Conservation (phyloP, 179 eudicot genomes). For the Heliamphora pulchella region DNA sequence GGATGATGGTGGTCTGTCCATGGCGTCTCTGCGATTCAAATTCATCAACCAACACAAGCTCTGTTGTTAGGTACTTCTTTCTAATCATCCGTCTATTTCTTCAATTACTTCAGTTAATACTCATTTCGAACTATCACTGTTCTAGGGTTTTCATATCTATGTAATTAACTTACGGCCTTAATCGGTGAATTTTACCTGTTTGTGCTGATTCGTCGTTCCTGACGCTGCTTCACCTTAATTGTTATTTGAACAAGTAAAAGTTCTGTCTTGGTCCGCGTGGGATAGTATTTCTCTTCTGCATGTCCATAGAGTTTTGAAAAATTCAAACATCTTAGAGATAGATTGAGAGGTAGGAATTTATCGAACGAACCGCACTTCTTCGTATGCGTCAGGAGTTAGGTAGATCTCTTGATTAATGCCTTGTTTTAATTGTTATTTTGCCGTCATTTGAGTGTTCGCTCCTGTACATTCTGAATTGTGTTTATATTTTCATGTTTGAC, state of each 20-base stretch:
- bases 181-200: background rate
- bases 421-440: background rate
- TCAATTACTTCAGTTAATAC: background rate
- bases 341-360: no score
- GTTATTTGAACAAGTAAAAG: no score
- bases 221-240: no score
- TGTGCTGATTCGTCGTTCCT: background rate
- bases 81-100: background rate
- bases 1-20: slow-evolving; percentile 1
- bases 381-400: background rate
- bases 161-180: background rate
- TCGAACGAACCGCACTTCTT: no score
- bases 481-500: background rate
- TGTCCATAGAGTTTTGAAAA: no score
- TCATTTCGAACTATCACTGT: background rate
- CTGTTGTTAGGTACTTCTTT: slow-evolving; percentile 10
- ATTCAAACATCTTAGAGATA: no score
- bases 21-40: slow-evolving; percentile 10
- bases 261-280: no score
- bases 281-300: no score
- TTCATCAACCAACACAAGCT: background rate
- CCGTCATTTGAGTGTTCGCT: background rate
- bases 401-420: background rate
- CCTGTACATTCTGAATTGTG: background rate
- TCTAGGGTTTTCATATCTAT: slow-evolving; percentile 10